Evolutionary conservation across 139 green algal genomes (phyloP).

Genomic region (Chlorella sorokiniana): DNA sequence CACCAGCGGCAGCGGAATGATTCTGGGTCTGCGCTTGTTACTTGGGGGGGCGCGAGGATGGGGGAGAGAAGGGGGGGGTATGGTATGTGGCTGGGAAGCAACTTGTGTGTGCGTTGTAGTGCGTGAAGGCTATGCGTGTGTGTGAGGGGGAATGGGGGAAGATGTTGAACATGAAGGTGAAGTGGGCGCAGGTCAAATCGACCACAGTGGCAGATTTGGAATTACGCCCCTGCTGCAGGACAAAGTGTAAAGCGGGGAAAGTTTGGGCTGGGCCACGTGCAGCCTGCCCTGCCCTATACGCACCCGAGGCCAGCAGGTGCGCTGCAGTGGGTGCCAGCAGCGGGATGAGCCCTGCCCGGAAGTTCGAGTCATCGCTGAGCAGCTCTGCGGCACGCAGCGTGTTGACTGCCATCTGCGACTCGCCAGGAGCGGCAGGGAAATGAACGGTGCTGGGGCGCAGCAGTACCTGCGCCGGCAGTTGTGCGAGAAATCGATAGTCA

Average conservation of each 20-base stretch:
- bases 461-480: slow-evolving; percentile 36
- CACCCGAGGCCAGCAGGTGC: slow-evolving; percentile 30
- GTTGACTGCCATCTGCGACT: slow-evolving; percentile 48
- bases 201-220: too few species aligned
- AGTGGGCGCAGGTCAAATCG: too few species aligned
- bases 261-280: not conserved
- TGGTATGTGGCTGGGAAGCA: not conserved
- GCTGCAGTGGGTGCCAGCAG: slow-evolving; percentile 30
- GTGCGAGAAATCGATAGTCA: too few species aligned
- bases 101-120: not conserved
- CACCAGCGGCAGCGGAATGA: slow-evolving; percentile 27
- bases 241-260: too few species aligned
- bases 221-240: not conserved
- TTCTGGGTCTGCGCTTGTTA: slow-evolving; percentile 4
- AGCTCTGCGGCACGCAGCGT: slow-evolving; percentile 45
- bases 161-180: too few species aligned
- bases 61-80: not conserved
- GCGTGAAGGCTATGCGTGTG: too few species aligned
- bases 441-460: slow-evolving; percentile 19
- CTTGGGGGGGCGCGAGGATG: not conserved
- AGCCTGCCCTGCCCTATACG: not conserved
- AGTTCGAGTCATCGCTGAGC: slow-evolving; percentile 54
- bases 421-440: slow-evolving; percentile 21
- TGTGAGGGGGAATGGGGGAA: too few species aligned
- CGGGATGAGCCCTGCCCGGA: slow-evolving; percentile 22